phyloP scores from a whole-genome alignment of 2,329 filamentous ascomycete species.

The Myriangium duriaei region DNA sequence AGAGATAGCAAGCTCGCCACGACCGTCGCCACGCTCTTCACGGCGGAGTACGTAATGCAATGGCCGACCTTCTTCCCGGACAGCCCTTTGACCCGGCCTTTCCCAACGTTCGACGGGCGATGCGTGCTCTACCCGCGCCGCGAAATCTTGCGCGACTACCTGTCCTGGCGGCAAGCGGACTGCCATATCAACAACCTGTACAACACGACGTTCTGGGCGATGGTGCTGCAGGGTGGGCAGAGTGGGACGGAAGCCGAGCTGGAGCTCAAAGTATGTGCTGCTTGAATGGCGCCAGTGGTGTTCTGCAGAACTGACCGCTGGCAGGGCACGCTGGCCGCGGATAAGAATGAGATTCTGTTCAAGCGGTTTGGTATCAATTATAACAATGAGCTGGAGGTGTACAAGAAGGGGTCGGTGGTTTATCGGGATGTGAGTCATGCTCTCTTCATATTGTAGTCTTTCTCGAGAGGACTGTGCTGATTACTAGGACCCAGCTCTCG shows the following conservation, averaged over 20 bases:
- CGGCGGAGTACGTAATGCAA: constrained; percentile 71
- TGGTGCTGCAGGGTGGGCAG: constrained; percentile 68
- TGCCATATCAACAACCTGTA: constrained; percentile 99
- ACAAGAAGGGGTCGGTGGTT: constrained; percentile 82
- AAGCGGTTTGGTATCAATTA: constrained; percentile 87
- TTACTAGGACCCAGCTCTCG: too few relatives aligned
- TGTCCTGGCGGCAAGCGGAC: constrained; percentile 94
- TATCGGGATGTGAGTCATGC: constrained; percentile 44
- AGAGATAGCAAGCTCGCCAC: constrained; percentile 67
- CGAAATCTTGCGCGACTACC: constrained; percentile 77
- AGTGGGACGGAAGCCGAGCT: constrained; percentile 68
- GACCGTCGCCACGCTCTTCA: constrained; percentile 86
- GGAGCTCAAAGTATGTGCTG: constrained; percentile 54
- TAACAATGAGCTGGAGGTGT: constrained; percentile 89
- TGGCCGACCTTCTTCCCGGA: constrained; percentile 69
- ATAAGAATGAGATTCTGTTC: constrained; percentile 96
- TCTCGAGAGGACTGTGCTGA: background rate
- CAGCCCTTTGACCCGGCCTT: constrained; percentile 54
- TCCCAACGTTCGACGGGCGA: constrained; percentile 86
- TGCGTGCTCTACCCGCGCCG: constrained; percentile 80
- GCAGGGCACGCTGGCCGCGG: constrained; percentile 67
- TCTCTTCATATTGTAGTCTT: too few relatives aligned
- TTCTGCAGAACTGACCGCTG: background rate
- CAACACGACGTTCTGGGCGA: constrained; percentile 90
- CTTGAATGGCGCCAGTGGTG: too few relatives aligned